phyloP scores from a whole-genome alignment of 495 filamentous ascomycete species.

The Neurospora intermedia region DNA sequence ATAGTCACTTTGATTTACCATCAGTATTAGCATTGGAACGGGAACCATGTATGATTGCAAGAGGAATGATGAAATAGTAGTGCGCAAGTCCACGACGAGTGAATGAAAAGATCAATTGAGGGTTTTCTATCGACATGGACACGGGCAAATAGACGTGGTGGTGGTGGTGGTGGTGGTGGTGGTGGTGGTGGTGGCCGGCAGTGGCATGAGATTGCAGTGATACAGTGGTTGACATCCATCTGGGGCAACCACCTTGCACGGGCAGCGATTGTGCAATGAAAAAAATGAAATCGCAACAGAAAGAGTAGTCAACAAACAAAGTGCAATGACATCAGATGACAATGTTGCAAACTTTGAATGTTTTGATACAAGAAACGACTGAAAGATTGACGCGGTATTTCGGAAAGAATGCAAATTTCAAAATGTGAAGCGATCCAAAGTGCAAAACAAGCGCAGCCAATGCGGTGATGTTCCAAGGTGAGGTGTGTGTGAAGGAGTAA shows the following conservation, averaged over 20 bases:
- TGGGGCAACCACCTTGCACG: background rate
- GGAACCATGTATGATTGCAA: background rate
- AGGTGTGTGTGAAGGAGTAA: background rate
- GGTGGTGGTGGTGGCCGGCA: background rate
- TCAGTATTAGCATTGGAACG: conserved; percentile 11
- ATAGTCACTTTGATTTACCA: conserved; percentile 9
- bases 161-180: background rate
- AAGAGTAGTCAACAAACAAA: background rate
- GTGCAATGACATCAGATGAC: background rate
- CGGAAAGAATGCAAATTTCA: background rate
- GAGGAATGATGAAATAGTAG: background rate
- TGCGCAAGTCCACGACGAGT: background rate
- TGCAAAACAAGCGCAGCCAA: background rate
- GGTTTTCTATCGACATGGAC: background rate
- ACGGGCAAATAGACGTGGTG: background rate
- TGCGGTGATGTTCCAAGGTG: background rate
- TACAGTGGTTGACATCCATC: background rate
- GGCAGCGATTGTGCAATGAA: background rate
- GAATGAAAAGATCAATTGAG: background rate
- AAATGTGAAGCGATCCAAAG: background rate
- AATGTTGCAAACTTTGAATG: background rate
- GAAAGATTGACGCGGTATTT: background rate
- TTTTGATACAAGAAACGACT: background rate
- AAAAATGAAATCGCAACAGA: background rate
- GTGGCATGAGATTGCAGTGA: background rate